Base-by-base conservation (phyloP, 176 grass and related monocot genomes). In the Avena sativa region DNA sequence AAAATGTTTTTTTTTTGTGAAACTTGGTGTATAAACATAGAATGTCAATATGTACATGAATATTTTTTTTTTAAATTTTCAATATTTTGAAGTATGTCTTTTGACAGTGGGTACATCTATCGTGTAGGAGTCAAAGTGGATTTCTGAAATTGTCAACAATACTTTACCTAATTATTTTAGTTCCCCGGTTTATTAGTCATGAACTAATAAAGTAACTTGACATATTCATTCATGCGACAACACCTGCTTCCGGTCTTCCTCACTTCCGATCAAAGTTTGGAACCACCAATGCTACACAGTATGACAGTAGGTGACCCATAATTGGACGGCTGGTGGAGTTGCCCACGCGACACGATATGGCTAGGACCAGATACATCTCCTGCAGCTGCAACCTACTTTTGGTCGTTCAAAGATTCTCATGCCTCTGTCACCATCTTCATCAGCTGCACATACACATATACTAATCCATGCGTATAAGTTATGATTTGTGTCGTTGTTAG, bases 331-430 rank as follows among this genome's bases (percentile, higher is more conserved):
- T 80, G 64, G 28, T 67, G 28, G 64, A 78, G 53, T 71, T 73
- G 12, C 17, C 71, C 12, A 46, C 2, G 47, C 6, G 17, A 49
- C 65, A 86, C 17, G 53, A 73, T 13, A 43, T 61, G 9, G 28
- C 48, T 28, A 3, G 26, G 56, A 47, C 44, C 49, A 26, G 65
- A 8, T 72, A 19, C 15, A 55, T 66, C 47, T 51, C 13, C 58
- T 55, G 79, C 67, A 14, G 67, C 28, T 17, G 67, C 50, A 16
- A 38, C 17, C 68, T 65, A 10, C 15, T 59, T 48, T 34, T 44
- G 43, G 28, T 13, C 79, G 34, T 87, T 87, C 59, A 82, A 82
- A 82, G 79, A 82, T 76, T 88, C 17, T 21, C 8, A 15, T n/a
- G 51, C 44, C 46, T 55, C 57, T 74, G 46, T 8, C 28, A 56